Conservation (phyloP, 495 filamentous ascomycete genomes). For the Hypoxylon trugodes region DNA sequence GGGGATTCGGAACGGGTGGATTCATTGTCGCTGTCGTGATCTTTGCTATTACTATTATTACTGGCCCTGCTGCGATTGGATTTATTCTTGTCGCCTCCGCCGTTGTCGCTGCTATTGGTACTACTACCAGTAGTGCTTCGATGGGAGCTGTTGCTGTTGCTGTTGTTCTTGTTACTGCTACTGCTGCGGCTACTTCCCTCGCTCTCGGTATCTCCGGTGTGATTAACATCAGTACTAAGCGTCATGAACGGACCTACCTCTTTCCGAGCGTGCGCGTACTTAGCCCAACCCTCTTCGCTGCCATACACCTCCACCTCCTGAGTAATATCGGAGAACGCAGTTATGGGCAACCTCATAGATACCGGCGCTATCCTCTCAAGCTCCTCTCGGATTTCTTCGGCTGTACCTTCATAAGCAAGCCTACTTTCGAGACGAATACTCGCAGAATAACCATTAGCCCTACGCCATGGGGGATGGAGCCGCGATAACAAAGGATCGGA, state of each 20-base stretch:
- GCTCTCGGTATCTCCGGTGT: no score
- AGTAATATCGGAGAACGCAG: slow-evolving; percentile 22
- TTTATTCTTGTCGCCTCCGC: no score
- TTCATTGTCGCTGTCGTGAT: no score
- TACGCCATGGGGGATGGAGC: slow-evolving; percentile 45
- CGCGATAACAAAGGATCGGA: slow-evolving; percentile 49
- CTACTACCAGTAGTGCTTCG: no score
- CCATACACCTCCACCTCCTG: slow-evolving; percentile 1
- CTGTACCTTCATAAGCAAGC: slow-evolving; percentile 13
- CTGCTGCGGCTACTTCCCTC: neutral
- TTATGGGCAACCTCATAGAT: no score
- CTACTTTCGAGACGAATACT: slow-evolving; percentile 26
- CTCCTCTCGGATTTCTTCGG: neutral
- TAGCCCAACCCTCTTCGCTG: neutral
- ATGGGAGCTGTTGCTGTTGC: neutral
- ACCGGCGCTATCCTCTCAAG: no score
- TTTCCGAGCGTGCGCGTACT: slow-evolving; percentile 7
- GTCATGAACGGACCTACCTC: slow-evolving; percentile 30
- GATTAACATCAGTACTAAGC: neutral
- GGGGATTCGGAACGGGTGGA: no score
- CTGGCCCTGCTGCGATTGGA: no score
- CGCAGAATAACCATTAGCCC: neutral
- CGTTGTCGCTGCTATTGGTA: neutral
- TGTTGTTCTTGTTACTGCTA: neutral
- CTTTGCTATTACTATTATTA: neutral